Evolutionary conservation across 2,329 filamentous ascomycete species (phyloP).

Genomic region (Aspergillus jensenii): DNA sequence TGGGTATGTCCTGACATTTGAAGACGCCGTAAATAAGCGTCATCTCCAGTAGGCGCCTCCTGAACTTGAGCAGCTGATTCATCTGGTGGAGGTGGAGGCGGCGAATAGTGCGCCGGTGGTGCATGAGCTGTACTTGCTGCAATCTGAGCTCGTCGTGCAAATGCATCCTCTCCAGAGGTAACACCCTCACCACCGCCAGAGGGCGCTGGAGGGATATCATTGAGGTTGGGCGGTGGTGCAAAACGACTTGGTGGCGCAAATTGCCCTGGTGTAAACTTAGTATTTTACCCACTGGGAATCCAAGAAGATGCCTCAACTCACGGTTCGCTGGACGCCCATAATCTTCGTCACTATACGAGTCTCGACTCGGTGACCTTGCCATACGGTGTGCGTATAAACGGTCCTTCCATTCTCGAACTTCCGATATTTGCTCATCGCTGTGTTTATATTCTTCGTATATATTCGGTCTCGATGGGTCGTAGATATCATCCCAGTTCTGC

Average conservation of each 20-base stretch:
- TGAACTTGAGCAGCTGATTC: constrained; percentile 31
- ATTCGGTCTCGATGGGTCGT: constrained; percentile 79
- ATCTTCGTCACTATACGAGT: constrained; percentile 53
- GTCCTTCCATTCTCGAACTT: constrained; percentile 83
- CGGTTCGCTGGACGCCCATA: constrained; percentile 47
- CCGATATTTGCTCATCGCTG: constrained; percentile 78
- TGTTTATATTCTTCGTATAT: constrained; percentile 80
- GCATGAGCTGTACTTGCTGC: constrained; percentile 38
- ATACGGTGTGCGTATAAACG: constrained; percentile 72
- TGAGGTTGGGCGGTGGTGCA: constrained; percentile 51
- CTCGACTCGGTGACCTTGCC: constrained; percentile 44
- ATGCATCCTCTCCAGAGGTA: constrained; percentile 68
- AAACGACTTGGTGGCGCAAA: constrained; percentile 54
- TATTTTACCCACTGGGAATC: not conserved
- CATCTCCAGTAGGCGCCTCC: constrained; percentile 25
- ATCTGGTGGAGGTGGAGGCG: constrained; percentile 27
- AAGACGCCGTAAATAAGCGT: constrained; percentile 26
- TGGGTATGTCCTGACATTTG: constrained; percentile 25
- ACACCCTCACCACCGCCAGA: constrained; percentile 55
- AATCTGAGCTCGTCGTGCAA: constrained; percentile 61
- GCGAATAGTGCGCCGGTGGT: constrained; percentile 14
- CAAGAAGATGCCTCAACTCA: constrained; percentile 30
- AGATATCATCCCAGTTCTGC: constrained; percentile 87
- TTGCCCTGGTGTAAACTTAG: constrained; percentile 34
- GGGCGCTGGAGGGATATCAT: constrained; percentile 39